phyloP scores from a whole-genome alignment of 1,139 yeast species.

The Spathaspora sp. region DNA sequence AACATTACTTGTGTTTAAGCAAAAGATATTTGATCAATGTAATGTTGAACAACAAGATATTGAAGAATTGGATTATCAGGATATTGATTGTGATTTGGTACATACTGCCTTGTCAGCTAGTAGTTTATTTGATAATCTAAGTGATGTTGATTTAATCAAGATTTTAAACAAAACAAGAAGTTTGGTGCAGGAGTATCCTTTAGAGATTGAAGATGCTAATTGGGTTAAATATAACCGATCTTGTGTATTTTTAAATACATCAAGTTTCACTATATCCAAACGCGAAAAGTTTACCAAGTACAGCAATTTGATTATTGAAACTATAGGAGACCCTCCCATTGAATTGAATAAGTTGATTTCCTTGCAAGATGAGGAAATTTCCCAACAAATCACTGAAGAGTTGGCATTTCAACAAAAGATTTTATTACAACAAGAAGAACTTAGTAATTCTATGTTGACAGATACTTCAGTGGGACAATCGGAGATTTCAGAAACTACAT shows the following conservation, averaged over 20 bases:
- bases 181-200: constrained; percentile 30
- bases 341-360: constrained; percentile 18
- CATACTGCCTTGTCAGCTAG: constrained; percentile 43
- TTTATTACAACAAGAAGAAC: constrained; percentile 25
- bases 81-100: constrained; percentile 42
- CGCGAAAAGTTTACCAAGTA: constrained; percentile 4
- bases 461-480: constrained; percentile 20
- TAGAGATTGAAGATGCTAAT: constrained; percentile 23
- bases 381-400: constrained; percentile 23
- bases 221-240: constrained; percentile 37
- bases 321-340: constrained; percentile 1
- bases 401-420: constrained; percentile 21
- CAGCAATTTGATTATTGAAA: constrained; percentile 1
- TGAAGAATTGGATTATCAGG: constrained; percentile 15
- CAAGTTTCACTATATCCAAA: constrained; percentile 11
- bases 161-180: constrained; percentile 36
- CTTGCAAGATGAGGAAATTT: constrained; percentile 34
- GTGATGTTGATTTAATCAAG: constrained; percentile 33
- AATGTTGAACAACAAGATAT: constrained; percentile 11
- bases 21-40: constrained; percentile 33
- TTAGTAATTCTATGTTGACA: constrained; percentile 12
- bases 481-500: constrained; percentile 36
- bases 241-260: constrained; percentile 28
- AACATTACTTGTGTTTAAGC: constrained; percentile 42
- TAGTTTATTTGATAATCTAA: constrained; percentile 26